phyloP scores from a whole-genome alignment of 805 yeast genomes.

The Metschnikowia baotianmanensis region DNA sequence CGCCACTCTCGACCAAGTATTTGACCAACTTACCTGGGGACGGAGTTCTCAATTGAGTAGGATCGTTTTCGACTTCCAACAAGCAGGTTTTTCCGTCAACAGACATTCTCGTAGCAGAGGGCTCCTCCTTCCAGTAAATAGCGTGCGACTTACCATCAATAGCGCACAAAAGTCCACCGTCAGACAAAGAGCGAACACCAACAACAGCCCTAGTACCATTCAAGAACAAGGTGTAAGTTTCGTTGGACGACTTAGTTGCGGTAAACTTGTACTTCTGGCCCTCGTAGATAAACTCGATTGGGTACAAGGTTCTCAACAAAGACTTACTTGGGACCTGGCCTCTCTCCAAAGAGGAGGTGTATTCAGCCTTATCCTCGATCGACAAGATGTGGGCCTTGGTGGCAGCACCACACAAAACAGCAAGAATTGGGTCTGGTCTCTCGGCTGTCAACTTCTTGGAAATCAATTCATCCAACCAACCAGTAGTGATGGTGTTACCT shows the following conservation, averaged over 20 bases:
- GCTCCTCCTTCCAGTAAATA: slow-evolving; percentile 97
- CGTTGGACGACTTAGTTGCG: slow-evolving; percentile 87
- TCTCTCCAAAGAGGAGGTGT: slow-evolving; percentile 74
- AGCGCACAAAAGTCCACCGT: slow-evolving; percentile 88
- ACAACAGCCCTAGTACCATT: slow-evolving; percentile 91
- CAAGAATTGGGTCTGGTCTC: slow-evolving; percentile 88
- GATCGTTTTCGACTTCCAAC: slow-evolving; percentile 94
- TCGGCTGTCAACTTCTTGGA: slow-evolving; percentile 93
- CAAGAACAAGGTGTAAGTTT: slow-evolving; percentile 81
- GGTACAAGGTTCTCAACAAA: slow-evolving; percentile 80
- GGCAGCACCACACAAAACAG: slow-evolving; percentile 96
- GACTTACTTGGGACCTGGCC: slow-evolving; percentile 93
- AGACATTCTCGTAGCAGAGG: slow-evolving; percentile 88
- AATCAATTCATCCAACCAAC: slow-evolving; percentile 97
- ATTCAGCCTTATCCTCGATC: slow-evolving; percentile 66
- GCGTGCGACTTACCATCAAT: slow-evolving; percentile 92
- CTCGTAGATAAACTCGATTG: slow-evolving; percentile 93
- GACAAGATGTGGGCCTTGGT: slow-evolving; percentile 88
- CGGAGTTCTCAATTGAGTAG: slow-evolving; percentile 97
- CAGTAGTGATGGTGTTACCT: slow-evolving; percentile 95
- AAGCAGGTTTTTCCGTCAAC: slow-evolving; percentile 94
- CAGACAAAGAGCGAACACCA: slow-evolving; percentile 84
- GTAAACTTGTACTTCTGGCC: slow-evolving; percentile 92
- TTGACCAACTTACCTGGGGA: slow-evolving; percentile 98
- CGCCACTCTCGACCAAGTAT: slow-evolving; percentile 92